Evolutionary conservation across 1,284 basidiomycete genomes (phyloP), one percentile per base, ranked within the genome.

Genomic region (Cryptococcus sp.): DNA sequence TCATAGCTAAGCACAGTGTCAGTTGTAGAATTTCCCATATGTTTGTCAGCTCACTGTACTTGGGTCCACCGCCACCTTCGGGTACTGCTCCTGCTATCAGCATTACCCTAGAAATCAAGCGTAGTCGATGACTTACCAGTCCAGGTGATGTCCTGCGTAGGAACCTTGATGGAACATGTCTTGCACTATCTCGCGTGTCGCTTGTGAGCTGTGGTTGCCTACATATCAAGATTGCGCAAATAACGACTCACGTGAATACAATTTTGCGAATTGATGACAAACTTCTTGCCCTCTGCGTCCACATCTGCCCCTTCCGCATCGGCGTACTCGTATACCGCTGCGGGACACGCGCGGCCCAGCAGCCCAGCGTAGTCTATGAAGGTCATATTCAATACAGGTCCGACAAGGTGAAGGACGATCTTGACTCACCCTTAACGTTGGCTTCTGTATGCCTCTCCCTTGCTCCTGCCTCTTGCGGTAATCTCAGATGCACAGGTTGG

Each of bases 321-420:
- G 16, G 95, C 88, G 74, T 99, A 99, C 81, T 99, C 95, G 79
- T 99, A 99, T 30, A 99, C 96, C 3, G 88, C 91, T 0, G 96
- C 96, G 0, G 95, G 96, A 79, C 96, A 99, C 17, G 89, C 94
- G 8, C 88, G 83, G 1, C 89, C 90, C 23, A 99, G 83, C 27
- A 97, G 80, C 17, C 93, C 93, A 2, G 88, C 95, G 73, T 87
- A 99, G 66, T 91, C 85, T 71, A 50, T 27, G 20, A 27, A 41
- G 16, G 35, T 16, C 15, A 38, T 13, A n/a, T 17, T 5, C 16
- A 40, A 41, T 23, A n/a, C 50, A 49, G 30, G 15, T 16, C 19
- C 30, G 1, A 50, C n/a, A 15, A 16, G 19, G 13, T 8, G 15
- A 3, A 35, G 2, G 13, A 45, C 2, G 42, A 45, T 45, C 2